Conservation (phyloP, 2,329 filamentous ascomycete genomes). For the Fusarium sp. region DNA sequence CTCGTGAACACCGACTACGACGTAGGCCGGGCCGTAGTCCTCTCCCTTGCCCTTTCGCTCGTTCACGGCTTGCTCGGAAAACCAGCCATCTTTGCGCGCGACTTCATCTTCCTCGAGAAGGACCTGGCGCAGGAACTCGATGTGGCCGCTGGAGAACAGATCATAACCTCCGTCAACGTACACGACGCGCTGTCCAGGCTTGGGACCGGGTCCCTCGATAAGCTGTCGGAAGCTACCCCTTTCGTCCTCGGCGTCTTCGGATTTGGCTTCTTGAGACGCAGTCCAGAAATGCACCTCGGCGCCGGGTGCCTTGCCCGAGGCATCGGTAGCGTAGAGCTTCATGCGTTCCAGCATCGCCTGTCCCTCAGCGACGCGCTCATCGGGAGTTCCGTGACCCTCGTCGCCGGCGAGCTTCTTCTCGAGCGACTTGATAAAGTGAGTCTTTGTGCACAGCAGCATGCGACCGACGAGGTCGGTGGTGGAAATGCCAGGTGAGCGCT, state of each 20-base stretch:
- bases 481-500: constrained; percentile 94
- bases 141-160: constrained; percentile 95
- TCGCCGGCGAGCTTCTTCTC: constrained; percentile 75
- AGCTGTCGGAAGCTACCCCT: constrained; percentile 75
- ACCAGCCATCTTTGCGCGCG: constrained; percentile 80
- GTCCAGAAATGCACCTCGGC: constrained; percentile 90
- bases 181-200: constrained; percentile 84
- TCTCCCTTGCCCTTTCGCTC: constrained; percentile 75
- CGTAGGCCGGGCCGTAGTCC: constrained; percentile 85
- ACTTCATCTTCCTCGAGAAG: constrained; percentile 78
- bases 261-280: constrained; percentile 64
- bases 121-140: constrained; percentile 90
- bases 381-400: constrained; percentile 77
- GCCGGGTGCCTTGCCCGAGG: constrained; percentile 81
- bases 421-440: constrained; percentile 90
- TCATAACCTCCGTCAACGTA: constrained; percentile 99
- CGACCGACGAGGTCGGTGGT: constrained; percentile 98
- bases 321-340: constrained; percentile 87
- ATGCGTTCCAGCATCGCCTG: constrained; percentile 82
- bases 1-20: constrained; percentile 95
- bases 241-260: constrained; percentile 65
- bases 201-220: constrained; percentile 77
- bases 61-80: constrained; percentile 71
- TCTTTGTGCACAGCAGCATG: constrained; percentile 96
- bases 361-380: constrained; percentile 75